Base-by-base conservation (phyloP, 805 yeast species). In the Grigorovia humatica region DNA sequence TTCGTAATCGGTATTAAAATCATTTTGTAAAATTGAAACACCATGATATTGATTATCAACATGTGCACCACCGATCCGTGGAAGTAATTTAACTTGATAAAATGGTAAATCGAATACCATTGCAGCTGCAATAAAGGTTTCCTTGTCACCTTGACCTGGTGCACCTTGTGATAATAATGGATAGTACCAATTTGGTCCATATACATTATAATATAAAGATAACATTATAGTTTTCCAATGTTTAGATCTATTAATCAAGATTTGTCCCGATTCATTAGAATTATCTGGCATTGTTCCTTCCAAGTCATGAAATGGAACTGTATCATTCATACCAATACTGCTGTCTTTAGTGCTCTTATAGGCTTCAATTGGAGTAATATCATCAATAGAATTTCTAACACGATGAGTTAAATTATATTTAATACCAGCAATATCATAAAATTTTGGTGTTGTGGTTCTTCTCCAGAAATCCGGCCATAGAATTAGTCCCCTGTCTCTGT, bases 381-480 rank as follows among this genome's bases (percentile, higher is more conserved):
- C 62, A 64, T 58, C 75, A 57, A 65, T 57, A 19, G 60, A 56
- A 48, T 62, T 58, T 66, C 78, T 54, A 53, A 70, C 70, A 20
- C 66, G 70, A 49, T 57, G 70, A 52, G 55, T 70, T 46, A 62
- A 59, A 30, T 77, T 74, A 1, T 80, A 70, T 48, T 69, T 57
- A 13, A 80, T 70, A 2, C 80, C 85, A 0, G 87, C 87, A 56
- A 88, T 80, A 32, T 79, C 77, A 66, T 84, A 88, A 59, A 77
- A 83, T 42, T 70, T 69, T 6, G 96, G 95, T 1, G 86, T 78
- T 1, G 90, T 85, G 7, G 90, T 81, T 57, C 96, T 75, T 65
- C 83, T 78, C 96, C 96, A 88, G 65, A 82, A 88, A 67, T 88
- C 96, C 1, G 95, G 95, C 91, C 95, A 88, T 29, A 81, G 65